Conservation (phyloP, 2,329 filamentous ascomycete species). For the Beauveria rudraprayagi region DNA sequence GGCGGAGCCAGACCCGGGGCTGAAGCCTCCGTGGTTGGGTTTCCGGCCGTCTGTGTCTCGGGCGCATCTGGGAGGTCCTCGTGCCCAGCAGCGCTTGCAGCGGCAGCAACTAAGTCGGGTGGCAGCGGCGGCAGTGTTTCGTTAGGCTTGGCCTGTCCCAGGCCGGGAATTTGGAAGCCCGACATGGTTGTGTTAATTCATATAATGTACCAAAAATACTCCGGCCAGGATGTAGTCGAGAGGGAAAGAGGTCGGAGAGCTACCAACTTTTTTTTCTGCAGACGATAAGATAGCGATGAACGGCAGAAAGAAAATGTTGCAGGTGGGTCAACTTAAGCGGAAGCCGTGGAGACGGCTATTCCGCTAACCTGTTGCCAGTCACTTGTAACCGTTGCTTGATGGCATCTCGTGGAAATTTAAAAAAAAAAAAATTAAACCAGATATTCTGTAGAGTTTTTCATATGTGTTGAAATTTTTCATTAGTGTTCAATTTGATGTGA, state of each 20-base stretch:
- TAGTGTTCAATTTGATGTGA: rapidly evolving
- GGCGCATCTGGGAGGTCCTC: constrained; percentile 17
- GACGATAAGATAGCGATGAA: constrained; percentile 5
- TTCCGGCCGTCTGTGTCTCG: constrained; percentile 6
- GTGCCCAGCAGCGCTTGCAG: constrained; percentile 20
- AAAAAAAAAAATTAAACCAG: too few species aligned
- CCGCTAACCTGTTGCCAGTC: background rate
- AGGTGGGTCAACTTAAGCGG: background rate
- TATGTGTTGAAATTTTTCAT: too few species aligned
- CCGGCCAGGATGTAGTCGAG: background rate
- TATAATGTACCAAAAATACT: background rate
- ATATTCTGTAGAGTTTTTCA: too few species aligned
- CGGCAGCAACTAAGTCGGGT: constrained; percentile 23
- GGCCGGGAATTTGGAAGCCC: constrained; percentile 35
- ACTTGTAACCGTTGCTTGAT: too few species aligned
- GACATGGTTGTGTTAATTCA: constrained; percentile 23
- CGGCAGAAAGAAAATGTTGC: constrained; percentile 10
- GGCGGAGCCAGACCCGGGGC: background rate
- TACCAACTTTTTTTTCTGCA: background rate
- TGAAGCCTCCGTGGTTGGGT: background rate
- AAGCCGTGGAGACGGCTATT: constrained; percentile 4
- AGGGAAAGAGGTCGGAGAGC: background rate
- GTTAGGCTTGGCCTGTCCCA: constrained; percentile 35
- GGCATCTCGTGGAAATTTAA: too few species aligned
- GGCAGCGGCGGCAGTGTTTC: constrained; percentile 32